A percentile compares a stretch with the other conserved stretches of the same genome.
Evolutionary conservation across 1,139 yeast genomes (phyloP).

Genomic region (Candida pseudoviswanathii): DNA sequence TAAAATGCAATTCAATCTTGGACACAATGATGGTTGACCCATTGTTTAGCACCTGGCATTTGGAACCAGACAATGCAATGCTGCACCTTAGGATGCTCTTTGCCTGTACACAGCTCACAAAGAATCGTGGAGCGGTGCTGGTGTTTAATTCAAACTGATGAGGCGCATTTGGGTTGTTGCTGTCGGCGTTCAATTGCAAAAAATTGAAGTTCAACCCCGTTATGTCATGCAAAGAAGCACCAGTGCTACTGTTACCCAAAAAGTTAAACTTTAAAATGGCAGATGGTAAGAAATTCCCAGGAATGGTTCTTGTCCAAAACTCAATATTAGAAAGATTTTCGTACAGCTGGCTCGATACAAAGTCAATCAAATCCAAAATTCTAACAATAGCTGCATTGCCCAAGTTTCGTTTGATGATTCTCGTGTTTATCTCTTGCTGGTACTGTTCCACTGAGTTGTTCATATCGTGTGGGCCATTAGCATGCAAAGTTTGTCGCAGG

Average conservation of each 20-base stretch:
- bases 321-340: constrained; percentile 32
- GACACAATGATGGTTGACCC: constrained; percentile 68
- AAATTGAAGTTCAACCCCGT: constrained; percentile 13
- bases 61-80: constrained; percentile 61
- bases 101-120: constrained; percentile 54
- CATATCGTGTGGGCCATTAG: constrained; percentile 3
- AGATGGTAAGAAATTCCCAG: constrained; percentile 36
- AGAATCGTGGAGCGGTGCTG: constrained; percentile 67
- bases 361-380: constrained; percentile 40
- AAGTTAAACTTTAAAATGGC: constrained; percentile 26
- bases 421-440: constrained; percentile 39
- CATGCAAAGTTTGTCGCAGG: constrained; percentile 6
- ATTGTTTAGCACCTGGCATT: constrained; percentile 66
- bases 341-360: constrained; percentile 34
- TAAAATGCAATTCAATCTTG: constrained; percentile 54
- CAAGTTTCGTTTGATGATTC: constrained; percentile 41
- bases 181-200: constrained; percentile 8
- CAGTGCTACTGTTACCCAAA: background rate
- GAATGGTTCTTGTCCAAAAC: constrained; percentile 44
- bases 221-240: constrained; percentile 9
- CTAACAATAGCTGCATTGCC: constrained; percentile 51
- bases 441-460: constrained; percentile 8
- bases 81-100: constrained; percentile 57
- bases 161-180: constrained; percentile 14
- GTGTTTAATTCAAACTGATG: constrained; percentile 66